Evolutionary conservation across 352 stramenopile genomes (phyloP), one percentile per base, ranked within the genome.

Genomic region (Peronospora belbahrii): DNA sequence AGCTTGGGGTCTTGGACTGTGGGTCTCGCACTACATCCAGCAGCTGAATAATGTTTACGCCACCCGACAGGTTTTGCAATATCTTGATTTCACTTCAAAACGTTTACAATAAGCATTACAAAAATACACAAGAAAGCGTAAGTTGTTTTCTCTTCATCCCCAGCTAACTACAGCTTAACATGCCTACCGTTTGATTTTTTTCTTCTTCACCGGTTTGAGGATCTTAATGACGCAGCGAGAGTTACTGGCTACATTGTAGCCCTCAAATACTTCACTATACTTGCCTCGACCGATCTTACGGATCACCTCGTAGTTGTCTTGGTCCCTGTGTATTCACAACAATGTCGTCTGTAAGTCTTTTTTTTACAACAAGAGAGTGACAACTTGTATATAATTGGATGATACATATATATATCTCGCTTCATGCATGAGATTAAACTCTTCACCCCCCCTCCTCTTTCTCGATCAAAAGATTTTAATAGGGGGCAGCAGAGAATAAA

Each of bases 161-260:
- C n/a, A n/a, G n/a, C n/a, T n/a, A n/a, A n/a, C n/a, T n/a, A n/a
- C n/a, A n/a, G n/a, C n/a, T n/a, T n/a, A n/a, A 38, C 2, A 20
- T 9, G 15, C 71, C 30, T 30, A 88, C 58, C 94, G 80, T 66
- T 98, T 98, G 67, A 99, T 99, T 79, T 99, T 99, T 77, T 99
- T 99, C 83, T 99, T 99, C 85, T 99, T 99, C n/a, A 99, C 96
- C 10, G 97, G 97, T 74, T 99, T 99, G 38, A 99, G 83, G 61
- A 99, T 99, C 82, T 99, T 99, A 54, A 99, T 97, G n/a, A 99
- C 96, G 66, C 96, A 99, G 55, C 97, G 96, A 25, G 81, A 88
- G 56, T 97, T 97, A 65, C 95, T 99, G 14, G 74, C 70, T 18
- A 98, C 83, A 56, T 98, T 98, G 60, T 98, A 91, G n/a, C 97